Evolutionary conservation across 2,329 filamentous ascomycete genomes (phyloP).

Genomic region (Neonectria neomacrospora): DNA sequence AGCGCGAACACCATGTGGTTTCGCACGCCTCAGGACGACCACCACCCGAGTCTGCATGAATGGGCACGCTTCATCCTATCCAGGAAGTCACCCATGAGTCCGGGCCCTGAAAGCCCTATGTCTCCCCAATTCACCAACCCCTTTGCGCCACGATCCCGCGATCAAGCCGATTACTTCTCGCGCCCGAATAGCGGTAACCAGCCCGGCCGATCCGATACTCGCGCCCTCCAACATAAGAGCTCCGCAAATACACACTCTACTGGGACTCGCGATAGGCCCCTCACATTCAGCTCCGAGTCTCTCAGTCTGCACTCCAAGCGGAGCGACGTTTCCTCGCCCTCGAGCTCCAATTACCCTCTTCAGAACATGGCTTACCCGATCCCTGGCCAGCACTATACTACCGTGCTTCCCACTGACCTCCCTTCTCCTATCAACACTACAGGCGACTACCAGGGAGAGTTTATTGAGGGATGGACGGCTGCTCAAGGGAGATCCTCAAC

Average conservation of each 20-base stretch:
- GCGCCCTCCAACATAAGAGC: constrained; percentile 58
- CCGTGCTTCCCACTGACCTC: constrained; percentile 63
- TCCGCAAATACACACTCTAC: constrained; percentile 61
- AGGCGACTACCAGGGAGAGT: constrained; percentile 65
- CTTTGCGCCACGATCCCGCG: constrained; percentile 57
- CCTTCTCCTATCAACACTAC: constrained; percentile 66
- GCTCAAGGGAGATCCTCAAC: constrained; percentile 69
- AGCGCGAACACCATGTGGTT: constrained; percentile 65
- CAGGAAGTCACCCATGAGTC: constrained; percentile 57
- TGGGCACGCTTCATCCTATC: constrained; percentile 67
- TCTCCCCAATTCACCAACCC: constrained; percentile 67
- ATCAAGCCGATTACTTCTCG: constrained; percentile 54
- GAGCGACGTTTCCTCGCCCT: constrained; percentile 71
- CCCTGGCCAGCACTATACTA: constrained; percentile 61
- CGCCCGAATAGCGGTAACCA: constrained; percentile 59
- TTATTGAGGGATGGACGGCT: constrained; percentile 70
- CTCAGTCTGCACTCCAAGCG: constrained; percentile 70
- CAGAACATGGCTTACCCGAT: constrained; percentile 53
- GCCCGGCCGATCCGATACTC: constrained; percentile 47
- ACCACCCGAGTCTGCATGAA: constrained; percentile 64
- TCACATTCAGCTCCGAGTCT: constrained; percentile 66
- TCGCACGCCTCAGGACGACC: constrained; percentile 64
- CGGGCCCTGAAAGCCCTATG: constrained; percentile 63
- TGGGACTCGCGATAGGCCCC: constrained; percentile 59
- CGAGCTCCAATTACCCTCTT: constrained; percentile 58